phyloP scores from a whole-genome alignment of 1,284 basidiomycete species.

The Trametes sp. region DNA sequence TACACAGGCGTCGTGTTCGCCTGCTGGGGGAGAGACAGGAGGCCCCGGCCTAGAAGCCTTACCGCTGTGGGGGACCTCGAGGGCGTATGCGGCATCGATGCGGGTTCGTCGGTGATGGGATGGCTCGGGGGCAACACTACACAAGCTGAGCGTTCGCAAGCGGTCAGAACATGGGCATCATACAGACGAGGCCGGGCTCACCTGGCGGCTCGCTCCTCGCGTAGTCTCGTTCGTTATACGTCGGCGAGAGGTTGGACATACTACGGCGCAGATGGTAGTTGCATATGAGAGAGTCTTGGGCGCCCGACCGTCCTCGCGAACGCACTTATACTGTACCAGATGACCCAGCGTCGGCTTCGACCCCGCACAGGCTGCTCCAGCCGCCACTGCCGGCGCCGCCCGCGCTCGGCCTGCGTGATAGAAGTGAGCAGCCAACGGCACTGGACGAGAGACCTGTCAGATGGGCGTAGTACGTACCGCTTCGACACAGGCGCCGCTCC shows the following conservation, averaged over 20 bases:
- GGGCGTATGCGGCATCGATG: constrained; percentile 12
- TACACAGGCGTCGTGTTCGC: too few relatives aligned
- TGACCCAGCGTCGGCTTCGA: too few relatives aligned
- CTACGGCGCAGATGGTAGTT: too few relatives aligned
- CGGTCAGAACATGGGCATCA: neutral
- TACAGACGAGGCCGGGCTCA: neutral
- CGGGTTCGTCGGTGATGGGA: constrained; percentile 26
- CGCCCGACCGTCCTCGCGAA: too few relatives aligned
- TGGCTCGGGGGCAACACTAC: constrained; percentile 5
- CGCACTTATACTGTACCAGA: too few relatives aligned
- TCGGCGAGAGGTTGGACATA: too few relatives aligned
- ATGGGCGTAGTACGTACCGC: neutral
- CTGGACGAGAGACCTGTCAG: neutral
- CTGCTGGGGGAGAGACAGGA: neutral
- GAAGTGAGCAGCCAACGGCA: too few relatives aligned
- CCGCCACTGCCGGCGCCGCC: too few relatives aligned
- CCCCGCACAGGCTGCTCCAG: too few relatives aligned
- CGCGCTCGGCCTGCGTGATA: too few relatives aligned
- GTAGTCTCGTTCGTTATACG: too few relatives aligned
- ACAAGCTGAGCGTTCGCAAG: neutral
- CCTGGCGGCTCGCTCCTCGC: neutral
- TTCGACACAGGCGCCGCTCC: neutral
- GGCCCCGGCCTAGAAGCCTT: constrained; percentile 6
- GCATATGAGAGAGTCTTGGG: too few relatives aligned
- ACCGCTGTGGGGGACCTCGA: neutral